phyloP scores from a whole-genome alignment of 306 rosid genomes.

The Heteromeles arbutifolia region DNA sequence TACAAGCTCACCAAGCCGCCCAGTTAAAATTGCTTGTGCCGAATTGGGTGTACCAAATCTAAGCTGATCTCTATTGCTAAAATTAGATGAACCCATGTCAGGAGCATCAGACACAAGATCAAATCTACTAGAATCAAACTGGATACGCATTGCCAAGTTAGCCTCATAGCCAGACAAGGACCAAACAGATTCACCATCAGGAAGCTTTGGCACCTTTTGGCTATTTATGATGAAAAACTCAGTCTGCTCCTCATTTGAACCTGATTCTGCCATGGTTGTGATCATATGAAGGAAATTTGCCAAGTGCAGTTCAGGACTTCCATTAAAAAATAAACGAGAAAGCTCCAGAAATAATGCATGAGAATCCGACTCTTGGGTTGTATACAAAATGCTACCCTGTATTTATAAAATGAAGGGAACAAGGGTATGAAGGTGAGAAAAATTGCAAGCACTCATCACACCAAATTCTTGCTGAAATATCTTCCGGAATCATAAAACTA shows the following conservation, averaged over 20 bases:
- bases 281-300: conserved; percentile 90
- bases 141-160: conserved; percentile 13
- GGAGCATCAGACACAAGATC: conserved; percentile 19
- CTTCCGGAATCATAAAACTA: background rate
- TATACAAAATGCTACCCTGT: conserved; percentile 62
- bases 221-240: conserved; percentile 59
- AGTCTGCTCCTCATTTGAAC: conserved; percentile 57
- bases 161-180: conserved; percentile 32
- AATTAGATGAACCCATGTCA: conserved; percentile 17
- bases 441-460: background rate
- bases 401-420: background rate
- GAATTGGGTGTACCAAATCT: conserved; percentile 50
- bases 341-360: conserved; percentile 83
- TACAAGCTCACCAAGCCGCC: conserved; percentile 66
- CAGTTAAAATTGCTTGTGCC: conserved; percentile 45
- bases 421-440: background rate
- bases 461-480: background rate
- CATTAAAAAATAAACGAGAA: conserved; percentile 57
- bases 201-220: conserved; percentile 63
- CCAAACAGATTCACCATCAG: conserved; percentile 76
- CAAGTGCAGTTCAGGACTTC: conserved; percentile 53
- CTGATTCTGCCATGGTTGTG: conserved; percentile 67
- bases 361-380: conserved; percentile 50
- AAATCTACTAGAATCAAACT: conserved; percentile 18
- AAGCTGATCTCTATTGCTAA: conserved; percentile 43